A percentile compares a stretch with the other conserved stretches of the same genome.
These are phyloP conservation scores for Xylaria sp. DNA, from an alignment of 495 filamentous ascomycete species.

Conservation along the genomic window DNA sequence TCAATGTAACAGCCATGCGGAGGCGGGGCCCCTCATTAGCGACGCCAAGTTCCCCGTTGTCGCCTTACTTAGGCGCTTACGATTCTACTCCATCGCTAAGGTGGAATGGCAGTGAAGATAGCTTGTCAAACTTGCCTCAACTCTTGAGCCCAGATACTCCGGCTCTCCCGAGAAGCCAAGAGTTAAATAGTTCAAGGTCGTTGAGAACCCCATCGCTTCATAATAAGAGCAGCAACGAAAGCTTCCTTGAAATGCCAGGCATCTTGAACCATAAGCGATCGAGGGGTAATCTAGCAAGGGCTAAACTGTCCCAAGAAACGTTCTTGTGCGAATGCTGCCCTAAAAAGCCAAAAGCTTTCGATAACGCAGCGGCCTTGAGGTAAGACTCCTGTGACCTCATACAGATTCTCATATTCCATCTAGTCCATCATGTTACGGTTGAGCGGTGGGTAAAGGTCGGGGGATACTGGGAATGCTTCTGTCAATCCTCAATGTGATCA, in stretches of 20 bases:
- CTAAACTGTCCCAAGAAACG: background rate
- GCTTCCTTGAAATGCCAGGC: conserved; percentile 36
- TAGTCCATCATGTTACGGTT: background rate
- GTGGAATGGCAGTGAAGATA: conserved; percentile 35
- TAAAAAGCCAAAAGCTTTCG: background rate
- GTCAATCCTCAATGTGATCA: background rate
- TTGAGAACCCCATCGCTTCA: conserved; percentile 31
- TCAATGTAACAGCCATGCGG: conserved; percentile 29
- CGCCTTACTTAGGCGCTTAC: conserved; percentile 33
- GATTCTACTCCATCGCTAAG: conserved; percentile 31
- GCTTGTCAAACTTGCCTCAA: conserved; percentile 31
- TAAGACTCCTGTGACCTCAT: background rate
- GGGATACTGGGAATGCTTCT: background rate
- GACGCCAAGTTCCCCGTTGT: background rate
- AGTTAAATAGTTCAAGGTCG: conserved; percentile 17
- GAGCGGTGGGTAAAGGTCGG: background rate
- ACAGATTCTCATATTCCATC: background rate
- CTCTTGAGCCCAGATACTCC: conserved; percentile 31
- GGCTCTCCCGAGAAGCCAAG: background rate
- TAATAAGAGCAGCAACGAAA: conserved; percentile 38
- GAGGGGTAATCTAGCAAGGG: background rate
- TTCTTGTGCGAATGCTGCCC: conserved; percentile 5
- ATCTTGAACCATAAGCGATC: background rate
- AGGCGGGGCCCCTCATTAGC: conserved; percentile 32
- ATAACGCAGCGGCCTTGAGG: background rate